A percentile compares a stretch with the other conserved stretches of the same genome.
These are phyloP conservation scores for Primulina eburnea DNA, from an alignment of 257 asterid species.

Conservation along the genomic window DNA sequence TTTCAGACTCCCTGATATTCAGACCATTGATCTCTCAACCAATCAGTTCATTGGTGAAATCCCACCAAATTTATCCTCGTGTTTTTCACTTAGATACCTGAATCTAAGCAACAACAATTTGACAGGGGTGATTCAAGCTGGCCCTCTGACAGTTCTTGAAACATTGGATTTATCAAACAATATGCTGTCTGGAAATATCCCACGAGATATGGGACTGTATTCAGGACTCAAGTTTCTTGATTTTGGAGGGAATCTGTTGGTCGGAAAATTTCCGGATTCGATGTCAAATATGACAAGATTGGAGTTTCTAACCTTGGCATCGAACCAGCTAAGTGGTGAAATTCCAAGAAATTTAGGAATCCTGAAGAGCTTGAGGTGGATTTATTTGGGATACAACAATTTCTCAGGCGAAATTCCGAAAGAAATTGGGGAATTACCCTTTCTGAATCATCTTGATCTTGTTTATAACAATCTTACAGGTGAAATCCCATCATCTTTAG, in stretches of 20 bases:
- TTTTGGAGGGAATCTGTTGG: conserved; percentile 68
- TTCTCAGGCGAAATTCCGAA: conserved; percentile 67
- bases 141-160: conserved; percentile 41
- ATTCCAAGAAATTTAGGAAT: conserved; percentile 50
- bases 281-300: conserved; percentile 47
- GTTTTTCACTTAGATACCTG: conserved; percentile 46
- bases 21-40: conserved; percentile 56
- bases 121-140: conserved; percentile 50
- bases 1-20: conserved; percentile 50
- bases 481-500: conserved; percentile 69
- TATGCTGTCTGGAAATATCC: conserved; percentile 61
- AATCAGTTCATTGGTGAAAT: conserved; percentile 64
- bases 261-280: conserved; percentile 55
- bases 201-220: conserved; percentile 46
- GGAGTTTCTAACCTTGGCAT: conserved; percentile 64
- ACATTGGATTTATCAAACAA: conserved; percentile 72
- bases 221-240: conserved; percentile 60
- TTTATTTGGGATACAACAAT: conserved; percentile 80
- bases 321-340: conserved; percentile 65
- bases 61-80: conserved; percentile 36
- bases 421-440: conserved; percentile 49
- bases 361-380: conserved; percentile 51
- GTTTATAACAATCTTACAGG: conserved; percentile 79
- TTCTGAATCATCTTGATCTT: conserved; percentile 62
- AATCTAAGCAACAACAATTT: conserved; percentile 75